Percentiles rank a stretch among this genome's conserved stretches.
phyloP scores from a whole-genome alignment of 2,329 filamentous ascomycete genomes.

The Trichoderma arundinaceum region DNA sequence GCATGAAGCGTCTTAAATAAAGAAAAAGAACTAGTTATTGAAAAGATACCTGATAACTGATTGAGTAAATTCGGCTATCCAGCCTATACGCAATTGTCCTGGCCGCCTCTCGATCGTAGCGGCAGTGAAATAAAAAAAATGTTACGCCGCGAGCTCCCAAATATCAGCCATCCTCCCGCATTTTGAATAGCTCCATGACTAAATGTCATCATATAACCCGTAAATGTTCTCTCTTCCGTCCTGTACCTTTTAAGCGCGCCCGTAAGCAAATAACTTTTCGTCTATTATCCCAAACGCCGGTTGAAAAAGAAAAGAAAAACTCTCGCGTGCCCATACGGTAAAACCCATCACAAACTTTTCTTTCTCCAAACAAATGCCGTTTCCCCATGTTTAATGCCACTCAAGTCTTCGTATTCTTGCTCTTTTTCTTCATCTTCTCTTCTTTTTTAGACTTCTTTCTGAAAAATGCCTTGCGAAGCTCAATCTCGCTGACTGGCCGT shows the following conservation, averaged over 20 bases:
- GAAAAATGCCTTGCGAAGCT: not conserved
- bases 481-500: slow-evolving; percentile 1
- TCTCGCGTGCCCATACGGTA: too few relatives aligned
- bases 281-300: not conserved
- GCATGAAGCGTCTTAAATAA: slow-evolving; percentile 6
- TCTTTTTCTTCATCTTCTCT: not conserved
- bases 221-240: not conserved
- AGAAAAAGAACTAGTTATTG: not conserved
- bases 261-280: not conserved
- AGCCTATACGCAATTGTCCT: not conserved
- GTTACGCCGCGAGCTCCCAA: not conserved
- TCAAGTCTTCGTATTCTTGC: not conserved
- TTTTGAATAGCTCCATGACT: not conserved
- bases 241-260: not conserved
- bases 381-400: too few relatives aligned
- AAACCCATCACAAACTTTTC: not conserved
- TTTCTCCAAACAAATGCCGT: not conserved
- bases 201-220: not conserved
- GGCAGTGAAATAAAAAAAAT: not conserved
- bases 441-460: not conserved
- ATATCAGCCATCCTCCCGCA: not conserved
- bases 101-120: not conserved
- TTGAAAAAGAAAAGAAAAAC: not conserved
- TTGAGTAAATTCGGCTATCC: not conserved
- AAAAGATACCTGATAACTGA: not conserved